phyloP scores from a whole-genome alignment of 371 early-diverging fungal genomes.

The Syncephalis plumigaleata region DNA sequence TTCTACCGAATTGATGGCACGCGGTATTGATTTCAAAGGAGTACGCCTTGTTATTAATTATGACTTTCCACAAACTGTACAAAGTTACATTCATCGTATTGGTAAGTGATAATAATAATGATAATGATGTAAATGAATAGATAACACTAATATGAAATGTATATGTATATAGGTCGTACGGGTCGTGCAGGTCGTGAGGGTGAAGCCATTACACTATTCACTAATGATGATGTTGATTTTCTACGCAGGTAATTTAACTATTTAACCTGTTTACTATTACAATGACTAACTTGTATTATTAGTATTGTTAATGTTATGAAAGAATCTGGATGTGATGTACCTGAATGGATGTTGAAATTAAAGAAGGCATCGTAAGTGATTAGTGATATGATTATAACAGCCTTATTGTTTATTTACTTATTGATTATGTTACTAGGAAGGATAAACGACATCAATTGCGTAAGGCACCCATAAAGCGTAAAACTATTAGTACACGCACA shows the following conservation, averaged over 20 bases:
- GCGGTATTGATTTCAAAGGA: conserved; percentile 90
- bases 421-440: too few relatives aligned
- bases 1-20: conserved; percentile 91
- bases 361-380: conserved; percentile 41
- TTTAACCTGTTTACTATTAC: conserved; percentile 6
- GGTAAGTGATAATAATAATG: conserved; percentile 14
- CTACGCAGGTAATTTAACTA: conserved; percentile 37
- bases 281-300: conserved; percentile 4
- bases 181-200: conserved; percentile 78
- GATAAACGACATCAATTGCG: conserved; percentile 41
- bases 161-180: conserved; percentile 38
- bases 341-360: conserved; percentile 90
- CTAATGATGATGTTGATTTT: conserved; percentile 80
- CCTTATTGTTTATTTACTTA: too few relatives aligned
- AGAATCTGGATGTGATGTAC: conserved; percentile 86
- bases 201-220: conserved; percentile 76
- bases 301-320: conserved; percentile 92
- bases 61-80: conserved; percentile 88
- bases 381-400: neutral
- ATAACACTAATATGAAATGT: too few relatives aligned
- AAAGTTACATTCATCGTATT: conserved; percentile 88
- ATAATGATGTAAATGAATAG: too few relatives aligned
- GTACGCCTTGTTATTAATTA: conserved; percentile 87
- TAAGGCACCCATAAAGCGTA: conserved; percentile 42
- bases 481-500: conserved; percentile 42